Base-by-base conservation (phyloP, 1,284 basidiomycete species). In the Salmacisia buchloeana region DNA sequence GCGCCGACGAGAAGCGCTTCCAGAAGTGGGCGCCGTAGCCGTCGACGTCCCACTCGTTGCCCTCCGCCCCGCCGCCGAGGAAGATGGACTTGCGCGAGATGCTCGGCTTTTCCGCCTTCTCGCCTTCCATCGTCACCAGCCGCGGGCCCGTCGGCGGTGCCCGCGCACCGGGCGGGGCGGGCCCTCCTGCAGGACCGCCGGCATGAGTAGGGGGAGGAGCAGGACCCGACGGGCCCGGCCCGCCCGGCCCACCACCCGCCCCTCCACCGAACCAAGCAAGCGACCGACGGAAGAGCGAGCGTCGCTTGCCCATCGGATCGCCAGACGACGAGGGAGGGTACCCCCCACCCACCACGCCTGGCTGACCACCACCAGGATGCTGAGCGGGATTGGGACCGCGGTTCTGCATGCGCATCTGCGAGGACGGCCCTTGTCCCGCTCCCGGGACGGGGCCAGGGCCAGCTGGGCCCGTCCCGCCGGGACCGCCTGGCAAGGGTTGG, bases 1-100 rank as follows among this genome's bases (percentile, higher is more conserved):
- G 74, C 9, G 73, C 73, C 31, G 65, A 56, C 23, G 62, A 64
- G 63, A 76, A 76, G 39, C 73, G 69, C 34, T 65, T 63, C 74
- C 74, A 76, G 68, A 76, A 76, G 29, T 70, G 70, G 56, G 71
- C 73, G 3, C 73, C 74, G 52, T 68, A 62, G 3, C 74, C 74
- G 21, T 68, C 41, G 9, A 68, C 67, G 58, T 76, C 74, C 74
- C 74, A 76, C 62, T 76, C 74, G 36, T 69, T 68, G 31, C 74
- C 74, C 43, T 64, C 63, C 21, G 69, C 70, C 23, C 71, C 69
- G 2, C 64, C 74, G 21, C 74, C 74, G 10, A 73, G 62, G 67
- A 67, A 75, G 29, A 69, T 64, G 29, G 69, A 71, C 62, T 74
- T 72, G n/a, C 74, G 67, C 3, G 67, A 63, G 15, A 69, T 63